Base-by-base conservation (phyloP, 2,329 filamentous ascomycete genomes). In the Apiospora koreana region DNA sequence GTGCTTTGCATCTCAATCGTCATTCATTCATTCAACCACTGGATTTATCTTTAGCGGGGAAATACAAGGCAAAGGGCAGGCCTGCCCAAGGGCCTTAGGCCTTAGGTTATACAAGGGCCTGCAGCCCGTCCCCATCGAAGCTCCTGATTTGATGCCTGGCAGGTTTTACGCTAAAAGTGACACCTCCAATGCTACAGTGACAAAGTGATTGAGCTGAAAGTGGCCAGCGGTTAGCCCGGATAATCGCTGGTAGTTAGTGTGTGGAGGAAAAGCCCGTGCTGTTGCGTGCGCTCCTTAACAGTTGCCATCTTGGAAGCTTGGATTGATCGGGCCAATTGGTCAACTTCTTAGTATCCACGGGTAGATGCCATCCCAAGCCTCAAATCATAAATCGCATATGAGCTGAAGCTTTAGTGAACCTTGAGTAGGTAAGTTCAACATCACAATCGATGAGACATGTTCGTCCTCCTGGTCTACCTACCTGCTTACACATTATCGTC, bases 81-180 rank as follows among this genome's bases (percentile, higher is more conserved):
- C 41, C 41, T 43, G 41, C 16, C 9, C 9, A 5, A 3, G 35
- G 35, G 35, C 35, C 35, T 35, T n/a, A n/a, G n/a, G n/a, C n/a
- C n/a, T n/a, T n/a, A n/a, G n/a, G n/a, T n/a, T n/a, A n/a, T n/a
- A n/a, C n/a, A n/a, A n/a, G 38, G 38, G 38, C 38, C 38, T 41
- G 38, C 38, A 41, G 50, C 16, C 50, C 35, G 54, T 21, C 31
- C 3, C 54, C 54, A 62, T 35, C 38, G 28, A 62, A 18, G 54
- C 31, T 38, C 35, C 54, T 62, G 54, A 62, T 62, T 62, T 62
- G 54, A 38, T 62, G 54, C 31, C 54, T 62, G 54, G 54, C 31
- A 14, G 48, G 10, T 38, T 31, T 9, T 38, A n/a, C 54, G 31
- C 54, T 62, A 62, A 62, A 38, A 35, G 10, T 58, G 28, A 31